Percentiles rank a stretch among this genome's conserved stretches.
phyloP scores from a whole-genome alignment of 2,329 filamentous ascomycete species.

The Coleophoma cylindrospora region DNA sequence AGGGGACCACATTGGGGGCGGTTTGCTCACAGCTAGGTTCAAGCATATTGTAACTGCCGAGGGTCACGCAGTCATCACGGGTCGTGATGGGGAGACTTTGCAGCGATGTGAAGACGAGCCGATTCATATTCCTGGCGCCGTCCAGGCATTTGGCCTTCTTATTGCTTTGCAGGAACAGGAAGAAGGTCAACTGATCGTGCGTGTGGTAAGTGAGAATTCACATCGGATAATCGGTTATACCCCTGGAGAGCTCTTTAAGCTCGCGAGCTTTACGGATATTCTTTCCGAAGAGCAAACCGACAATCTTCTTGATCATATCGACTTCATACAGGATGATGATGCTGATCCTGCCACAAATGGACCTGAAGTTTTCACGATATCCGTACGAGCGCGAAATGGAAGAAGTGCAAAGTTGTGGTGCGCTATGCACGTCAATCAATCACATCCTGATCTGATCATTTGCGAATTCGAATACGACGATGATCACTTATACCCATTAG shows the following conservation, averaged over 20 bases:
- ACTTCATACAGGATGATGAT: constrained; percentile 82
- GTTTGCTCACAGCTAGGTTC: constrained; percentile 66
- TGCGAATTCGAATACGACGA: constrained; percentile 89
- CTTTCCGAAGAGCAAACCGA: constrained; percentile 79
- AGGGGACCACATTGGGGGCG: constrained; percentile 6
- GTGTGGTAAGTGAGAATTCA: constrained; percentile 79
- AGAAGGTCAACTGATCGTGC: constrained; percentile 63
- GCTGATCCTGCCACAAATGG: constrained; percentile 70
- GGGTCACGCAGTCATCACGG: constrained; percentile 79
- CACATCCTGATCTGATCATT: constrained; percentile 66
- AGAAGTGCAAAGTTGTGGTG: constrained; percentile 73
- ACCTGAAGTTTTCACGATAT: constrained; percentile 80
- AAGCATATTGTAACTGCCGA: constrained; percentile 71
- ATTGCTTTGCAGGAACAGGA: constrained; percentile 67
- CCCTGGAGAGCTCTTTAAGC: constrained; percentile 68
- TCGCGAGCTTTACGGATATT: constrained; percentile 77
- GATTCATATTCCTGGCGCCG: constrained; percentile 78
- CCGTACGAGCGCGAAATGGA: constrained; percentile 55
- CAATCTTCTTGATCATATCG: constrained; percentile 78
- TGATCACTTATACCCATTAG: constrained; percentile 62
- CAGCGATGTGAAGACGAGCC: constrained; percentile 88
- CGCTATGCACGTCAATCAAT: constrained; percentile 71
- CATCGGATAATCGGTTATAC: constrained; percentile 69
- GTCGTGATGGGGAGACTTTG: constrained; percentile 63
- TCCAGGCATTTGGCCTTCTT: constrained; percentile 76